A percentile compares a stretch with the other conserved stretches of the same genome.
Conservation (phyloP, 176 grass and related monocot genomes). For the Secale cereale region DNA sequence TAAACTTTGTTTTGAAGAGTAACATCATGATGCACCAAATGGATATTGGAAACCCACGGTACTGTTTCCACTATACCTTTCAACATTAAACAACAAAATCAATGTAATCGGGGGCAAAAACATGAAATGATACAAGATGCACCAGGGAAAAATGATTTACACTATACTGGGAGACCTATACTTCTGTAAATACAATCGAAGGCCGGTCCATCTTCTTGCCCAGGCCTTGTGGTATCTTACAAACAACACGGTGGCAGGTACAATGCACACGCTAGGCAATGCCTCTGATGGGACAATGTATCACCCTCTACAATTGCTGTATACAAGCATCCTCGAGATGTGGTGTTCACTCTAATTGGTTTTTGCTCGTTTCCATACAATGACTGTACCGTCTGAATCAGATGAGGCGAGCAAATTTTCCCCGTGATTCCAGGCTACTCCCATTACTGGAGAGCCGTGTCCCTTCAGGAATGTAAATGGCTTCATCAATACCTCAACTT, state of each 20-base stretch:
- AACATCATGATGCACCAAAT: too few species aligned
- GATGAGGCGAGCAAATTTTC: constrained; percentile 92
- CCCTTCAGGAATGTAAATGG: constrained; percentile 47
- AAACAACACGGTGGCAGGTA: constrained; percentile 26
- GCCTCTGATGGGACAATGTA: constrained; percentile 5
- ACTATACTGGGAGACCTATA: constrained; percentile 25
- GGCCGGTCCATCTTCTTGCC: background rate
- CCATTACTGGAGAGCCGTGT: constrained; percentile 78
- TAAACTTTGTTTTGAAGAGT: background rate
- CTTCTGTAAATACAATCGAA: constrained; percentile 23
- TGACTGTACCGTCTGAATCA: constrained; percentile 93
- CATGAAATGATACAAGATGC: constrained; percentile 2
- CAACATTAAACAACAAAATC: background rate
- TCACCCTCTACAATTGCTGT: constrained; percentile 1
- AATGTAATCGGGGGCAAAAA: background rate
- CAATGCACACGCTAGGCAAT: constrained; percentile 8
- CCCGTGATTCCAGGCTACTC: constrained; percentile 93
- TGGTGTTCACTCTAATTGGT: constrained; percentile 25
- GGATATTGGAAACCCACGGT: background rate
- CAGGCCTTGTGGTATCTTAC: constrained; percentile 32
- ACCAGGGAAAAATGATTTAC: constrained; percentile 17
- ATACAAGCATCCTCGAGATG: background rate
- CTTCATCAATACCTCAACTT: background rate
- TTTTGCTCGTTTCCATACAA: constrained; percentile 90
- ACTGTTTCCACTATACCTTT: background rate